Evolutionary conservation across 2,329 filamentous ascomycete species (phyloP).

Genomic region (Botrytis fabae): DNA sequence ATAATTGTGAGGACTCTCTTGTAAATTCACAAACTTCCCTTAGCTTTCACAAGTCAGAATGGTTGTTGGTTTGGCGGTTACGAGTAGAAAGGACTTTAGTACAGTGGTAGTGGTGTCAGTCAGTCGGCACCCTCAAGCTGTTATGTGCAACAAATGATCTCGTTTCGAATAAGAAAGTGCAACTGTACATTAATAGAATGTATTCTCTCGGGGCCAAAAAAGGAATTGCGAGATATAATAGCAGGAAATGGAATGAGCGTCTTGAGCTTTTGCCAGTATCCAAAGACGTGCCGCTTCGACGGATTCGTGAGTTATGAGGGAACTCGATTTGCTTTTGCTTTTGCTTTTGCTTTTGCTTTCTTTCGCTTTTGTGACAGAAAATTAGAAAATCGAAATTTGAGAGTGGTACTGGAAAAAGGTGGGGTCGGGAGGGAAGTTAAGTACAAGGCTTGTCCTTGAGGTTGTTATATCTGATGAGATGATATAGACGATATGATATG

Average conservation of each 20-base stretch:
- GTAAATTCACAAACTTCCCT: constrained; percentile 7
- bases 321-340: neutral
- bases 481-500: neutral
- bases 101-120: neutral
- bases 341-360: neutral
- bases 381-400: constrained; percentile 11
- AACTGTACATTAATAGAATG: neutral
- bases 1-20: constrained; percentile 33
- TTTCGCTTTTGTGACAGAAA: constrained; percentile 7
- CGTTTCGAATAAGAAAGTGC: neutral
- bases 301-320: neutral
- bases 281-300: neutral
- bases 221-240: neutral
- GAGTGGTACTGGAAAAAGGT: neutral
- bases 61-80: constrained; percentile 16
- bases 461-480: neutral
- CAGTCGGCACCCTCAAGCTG: neutral
- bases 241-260: neutral
- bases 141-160: constrained; percentile 1
- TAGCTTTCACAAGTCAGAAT: constrained; percentile 1
- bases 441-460: constrained; percentile 14
- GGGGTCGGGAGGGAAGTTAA: neutral
- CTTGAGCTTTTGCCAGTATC: neutral
- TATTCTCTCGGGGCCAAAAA: neutral
- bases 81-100: neutral